Conservation (phyloP, 2,329 filamentous ascomycete genomes). For the Cercospora sp. region DNA sequence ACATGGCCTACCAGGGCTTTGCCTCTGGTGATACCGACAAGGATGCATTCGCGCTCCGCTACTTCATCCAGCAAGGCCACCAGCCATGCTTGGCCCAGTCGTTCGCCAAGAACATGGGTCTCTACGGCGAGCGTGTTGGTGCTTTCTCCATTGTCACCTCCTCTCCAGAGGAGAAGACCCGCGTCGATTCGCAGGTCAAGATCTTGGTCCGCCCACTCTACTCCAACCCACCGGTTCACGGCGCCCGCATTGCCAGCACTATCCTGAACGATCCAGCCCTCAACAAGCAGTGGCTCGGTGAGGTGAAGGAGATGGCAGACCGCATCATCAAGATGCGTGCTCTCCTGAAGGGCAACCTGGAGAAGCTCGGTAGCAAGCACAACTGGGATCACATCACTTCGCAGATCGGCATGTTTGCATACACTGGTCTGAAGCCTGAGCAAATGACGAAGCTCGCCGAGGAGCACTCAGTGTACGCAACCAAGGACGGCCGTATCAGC, state of each 20-base stretch:
- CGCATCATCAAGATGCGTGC: constrained; percentile 98
- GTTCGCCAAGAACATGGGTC: constrained; percentile 99
- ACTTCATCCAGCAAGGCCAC: constrained; percentile 93
- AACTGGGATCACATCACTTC: constrained; percentile 99
- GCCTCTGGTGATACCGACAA: constrained; percentile 87
- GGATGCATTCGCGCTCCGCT: constrained; percentile 88
- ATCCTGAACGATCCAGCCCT: constrained; percentile 84
- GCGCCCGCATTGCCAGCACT: constrained; percentile 86
- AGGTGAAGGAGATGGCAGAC: constrained; percentile 98
- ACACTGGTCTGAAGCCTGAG: constrained; percentile 86
- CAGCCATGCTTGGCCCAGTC: constrained; percentile 85
- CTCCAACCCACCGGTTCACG: constrained; percentile 97
- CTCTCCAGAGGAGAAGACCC: constrained; percentile 86
- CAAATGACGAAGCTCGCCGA: constrained; percentile 91
- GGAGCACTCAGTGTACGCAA: constrained; percentile 97
- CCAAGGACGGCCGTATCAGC: constrained; percentile 85
- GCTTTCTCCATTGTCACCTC: constrained; percentile 91
- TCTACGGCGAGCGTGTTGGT: constrained; percentile 97
- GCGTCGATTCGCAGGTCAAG: constrained; percentile 96
- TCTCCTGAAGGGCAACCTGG: constrained; percentile 89
- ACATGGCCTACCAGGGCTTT: constrained; percentile 99
- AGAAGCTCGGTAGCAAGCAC: constrained; percentile 91
- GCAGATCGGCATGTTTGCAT: constrained; percentile 99
- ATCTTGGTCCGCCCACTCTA: constrained; percentile 95
- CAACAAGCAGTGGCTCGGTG: constrained; percentile 90